Base-by-base conservation (phyloP, 148 eudicot species). In the Dysphania ambrosioides region DNA sequence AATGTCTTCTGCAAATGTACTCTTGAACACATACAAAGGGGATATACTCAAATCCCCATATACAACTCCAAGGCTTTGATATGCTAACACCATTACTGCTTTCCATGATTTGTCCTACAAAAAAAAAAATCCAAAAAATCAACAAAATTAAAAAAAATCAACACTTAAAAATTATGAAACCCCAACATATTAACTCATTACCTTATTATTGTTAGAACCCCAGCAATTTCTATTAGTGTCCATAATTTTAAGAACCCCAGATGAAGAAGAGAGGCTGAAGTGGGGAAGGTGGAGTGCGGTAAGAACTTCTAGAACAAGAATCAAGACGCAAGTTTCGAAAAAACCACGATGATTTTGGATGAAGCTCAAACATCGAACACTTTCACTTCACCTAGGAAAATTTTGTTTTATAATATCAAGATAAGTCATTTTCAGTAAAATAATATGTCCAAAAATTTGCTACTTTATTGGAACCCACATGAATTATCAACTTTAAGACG, bases 21-120 rank as follows among this genome's bases (percentile, higher is more conserved):
- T 93, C 83, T 83, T 89, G 86, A 82, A 93, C 9, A 93, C 98
- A 77, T 93, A 93, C 35, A 93, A 80, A 73, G 98, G 98, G 65
- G 98, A 93, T 55, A 86, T 93, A 77, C 95, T 88, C 69, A 93
- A 87, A 82, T 91, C 98, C 19, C 98, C 98, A 80, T 93, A 93
- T 11, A 93, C 98, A 29, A 93, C 97, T 65, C 98, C 98, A 38
- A 93, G 81, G 74, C 95, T 91, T 76, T 93, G 97, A 79, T 89
- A 93, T 75, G 98, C 98, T 68, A 93, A 80, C 18, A 91, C 59
- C 84, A 93, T 71, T 35, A 84, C 72, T 40, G 82, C 86, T 77
- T 72, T 89, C 97, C 92, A 91, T 30, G 98, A 89, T 77, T 90
- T 90, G 80, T 85, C 87, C 96, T 83, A 80, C 64, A 74, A 47